Evolutionary conservation across 78 protist species (phyloP).

Genomic region (Speleostelium caveatum): DNA sequence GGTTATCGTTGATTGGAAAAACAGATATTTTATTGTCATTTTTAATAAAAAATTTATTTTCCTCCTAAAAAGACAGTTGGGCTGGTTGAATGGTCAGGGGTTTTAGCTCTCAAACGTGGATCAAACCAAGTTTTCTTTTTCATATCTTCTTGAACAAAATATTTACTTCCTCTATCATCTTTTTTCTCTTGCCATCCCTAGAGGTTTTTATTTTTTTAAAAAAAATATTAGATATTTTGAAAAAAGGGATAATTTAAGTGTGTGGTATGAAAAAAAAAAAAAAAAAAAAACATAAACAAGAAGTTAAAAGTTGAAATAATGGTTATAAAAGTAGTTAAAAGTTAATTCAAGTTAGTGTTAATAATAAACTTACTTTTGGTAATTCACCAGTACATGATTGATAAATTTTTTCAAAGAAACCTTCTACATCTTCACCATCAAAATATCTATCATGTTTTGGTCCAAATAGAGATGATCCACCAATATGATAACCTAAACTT

Average conservation of each 20-base stretch:
- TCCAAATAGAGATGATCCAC: slow-evolving; percentile 57
- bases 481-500: slow-evolving; percentile 68
- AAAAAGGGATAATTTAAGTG: too few relatives aligned
- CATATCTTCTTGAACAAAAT: slow-evolving; percentile 62
- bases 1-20: too few relatives aligned
- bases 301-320: background rate
- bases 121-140: slow-evolving; percentile 56
- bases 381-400: slow-evolving; percentile 56
- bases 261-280: too few relatives aligned
- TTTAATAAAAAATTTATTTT: too few relatives aligned
- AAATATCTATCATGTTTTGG: slow-evolving; percentile 43
- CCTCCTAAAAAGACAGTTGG: too few relatives aligned
- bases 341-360: background rate
- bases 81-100: too few relatives aligned
- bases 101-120: slow-evolving; percentile 16
- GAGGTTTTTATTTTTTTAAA: too few relatives aligned
- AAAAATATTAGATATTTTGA: too few relatives aligned
- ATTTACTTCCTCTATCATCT: slow-evolving; percentile 49
- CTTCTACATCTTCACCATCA: slow-evolving; percentile 63
- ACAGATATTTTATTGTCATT: too few relatives aligned
- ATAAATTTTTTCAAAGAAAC: slow-evolving; percentile 65
- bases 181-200: slow-evolving; percentile 66
- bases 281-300: background rate
- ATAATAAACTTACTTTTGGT: slow-evolving; percentile 9
- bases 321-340: background rate